These are phyloP conservation scores for Eimeria maxima DNA, from an alignment of 169 alveolate genomes.

Conservation along the genomic window DNA sequence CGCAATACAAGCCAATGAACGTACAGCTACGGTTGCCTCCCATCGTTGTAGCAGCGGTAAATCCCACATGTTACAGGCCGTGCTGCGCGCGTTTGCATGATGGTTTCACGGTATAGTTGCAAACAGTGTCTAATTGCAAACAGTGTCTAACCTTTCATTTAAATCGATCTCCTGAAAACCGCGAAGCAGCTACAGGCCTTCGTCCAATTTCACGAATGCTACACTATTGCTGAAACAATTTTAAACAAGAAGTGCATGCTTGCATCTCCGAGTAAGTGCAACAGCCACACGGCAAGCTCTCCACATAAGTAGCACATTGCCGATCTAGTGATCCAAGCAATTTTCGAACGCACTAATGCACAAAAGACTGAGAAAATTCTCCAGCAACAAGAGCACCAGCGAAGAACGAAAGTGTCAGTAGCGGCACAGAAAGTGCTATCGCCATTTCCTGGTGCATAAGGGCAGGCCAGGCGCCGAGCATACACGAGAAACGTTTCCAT, in stretches of 20 bases:
- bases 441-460: neutral
- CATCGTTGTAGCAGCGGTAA: neutral
- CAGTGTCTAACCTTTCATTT: neutral
- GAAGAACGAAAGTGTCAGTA: neutral
- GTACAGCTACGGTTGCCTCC: neutral
- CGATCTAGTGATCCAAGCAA: neutral
- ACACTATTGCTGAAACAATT: neutral
- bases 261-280: neutral
- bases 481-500: neutral
- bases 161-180: neutral
- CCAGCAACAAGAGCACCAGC: neutral
- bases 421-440: neutral
- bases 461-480: neutral
- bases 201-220: neutral
- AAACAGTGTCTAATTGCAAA: too few species aligned
- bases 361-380: neutral
- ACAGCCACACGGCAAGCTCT: neutral
- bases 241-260: neutral
- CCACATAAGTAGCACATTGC: neutral
- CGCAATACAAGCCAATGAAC: neutral
- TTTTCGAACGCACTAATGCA: neutral
- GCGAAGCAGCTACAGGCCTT: neutral
- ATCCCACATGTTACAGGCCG: neutral
- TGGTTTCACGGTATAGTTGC: neutral
- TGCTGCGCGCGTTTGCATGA: neutral